These are phyloP conservation scores for Macrolepiota fuliginosa DNA, from an alignment of 768 basidiomycete genomes.

Conservation along the genomic window DNA sequence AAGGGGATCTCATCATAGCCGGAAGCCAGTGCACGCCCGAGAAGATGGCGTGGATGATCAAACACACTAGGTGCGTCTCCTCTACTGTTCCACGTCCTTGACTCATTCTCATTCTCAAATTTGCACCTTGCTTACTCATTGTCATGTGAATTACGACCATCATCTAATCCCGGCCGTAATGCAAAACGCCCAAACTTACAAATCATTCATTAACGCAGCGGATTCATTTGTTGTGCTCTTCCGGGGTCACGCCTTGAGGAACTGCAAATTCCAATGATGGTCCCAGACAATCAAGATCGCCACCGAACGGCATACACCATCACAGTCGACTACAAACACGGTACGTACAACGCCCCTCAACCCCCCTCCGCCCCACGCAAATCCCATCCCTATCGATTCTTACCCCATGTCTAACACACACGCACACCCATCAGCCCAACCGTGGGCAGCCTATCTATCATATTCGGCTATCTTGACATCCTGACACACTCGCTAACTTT, in stretches of 20 bases:
- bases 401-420: neutral
- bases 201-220: constrained; percentile 48
- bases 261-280: constrained; percentile 92
- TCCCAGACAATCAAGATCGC: constrained; percentile 84
- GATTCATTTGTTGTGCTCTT: constrained; percentile 89
- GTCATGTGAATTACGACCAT: neutral
- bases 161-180: neutral
- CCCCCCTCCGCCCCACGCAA: constrained; percentile 7
- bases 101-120: neutral
- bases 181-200: neutral
- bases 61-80: constrained; percentile 78
- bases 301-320: constrained; percentile 94
- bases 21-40: constrained; percentile 84
- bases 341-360: constrained; percentile 37
- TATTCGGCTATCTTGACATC: constrained; percentile 12
- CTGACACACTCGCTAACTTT: neutral
- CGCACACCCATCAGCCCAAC: neutral
- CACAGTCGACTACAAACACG: constrained; percentile 91
- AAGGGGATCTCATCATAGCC: constrained; percentile 93
- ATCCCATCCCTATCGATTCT: neutral
- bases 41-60: constrained; percentile 99
- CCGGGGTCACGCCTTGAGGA: constrained; percentile 72
- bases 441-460: neutral
- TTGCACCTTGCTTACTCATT: neutral
- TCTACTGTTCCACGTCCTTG: neutral